phyloP scores from a whole-genome alignment of 2,329 filamentous ascomycete genomes.

The Ilyonectria robusta region DNA sequence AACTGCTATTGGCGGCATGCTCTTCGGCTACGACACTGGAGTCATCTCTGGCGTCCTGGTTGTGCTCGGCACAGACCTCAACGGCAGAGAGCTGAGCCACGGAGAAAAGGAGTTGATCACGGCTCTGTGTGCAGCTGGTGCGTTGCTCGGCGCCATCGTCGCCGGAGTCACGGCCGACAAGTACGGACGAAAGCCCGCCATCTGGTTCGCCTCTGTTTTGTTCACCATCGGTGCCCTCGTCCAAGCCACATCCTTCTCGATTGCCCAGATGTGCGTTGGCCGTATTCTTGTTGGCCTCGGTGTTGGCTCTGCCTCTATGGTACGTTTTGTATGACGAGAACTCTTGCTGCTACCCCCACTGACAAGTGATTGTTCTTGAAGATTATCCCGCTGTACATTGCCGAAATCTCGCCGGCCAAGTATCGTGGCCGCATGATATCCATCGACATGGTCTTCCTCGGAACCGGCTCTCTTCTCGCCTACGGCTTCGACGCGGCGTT shows the following conservation, averaged over 20 bases:
- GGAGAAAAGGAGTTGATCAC: constrained; percentile 42
- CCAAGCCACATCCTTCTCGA: constrained; percentile 36
- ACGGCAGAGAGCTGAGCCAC: constrained; percentile 23
- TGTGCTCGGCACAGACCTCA: constrained; percentile 50
- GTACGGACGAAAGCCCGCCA: constrained; percentile 38
- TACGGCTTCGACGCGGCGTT: constrained; percentile 52
- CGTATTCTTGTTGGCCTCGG: constrained; percentile 54
- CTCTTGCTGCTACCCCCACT: background rate
- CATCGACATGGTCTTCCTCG: constrained; percentile 42
- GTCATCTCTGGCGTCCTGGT: constrained; percentile 64
- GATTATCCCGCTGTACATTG: constrained; percentile 46
- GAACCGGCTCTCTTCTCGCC: constrained; percentile 37
- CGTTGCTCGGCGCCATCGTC: constrained; percentile 40
- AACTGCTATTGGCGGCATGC: constrained; percentile 39
- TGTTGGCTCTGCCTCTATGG: constrained; percentile 59
- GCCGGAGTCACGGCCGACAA: constrained; percentile 42
- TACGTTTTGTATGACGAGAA: constrained; percentile 32
- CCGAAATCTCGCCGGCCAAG: constrained; percentile 42
- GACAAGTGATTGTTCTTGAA: background rate
- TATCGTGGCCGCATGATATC: constrained; percentile 46
- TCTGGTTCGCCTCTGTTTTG: constrained; percentile 37
- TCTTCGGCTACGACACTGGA: constrained; percentile 62
- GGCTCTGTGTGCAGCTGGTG: constrained; percentile 39
- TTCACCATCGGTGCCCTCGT: constrained; percentile 42
- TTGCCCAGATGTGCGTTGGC: constrained; percentile 41